Conservation (phyloP, 192 early-diverging fungal species). For the Gonapodya prolifera region DNA sequence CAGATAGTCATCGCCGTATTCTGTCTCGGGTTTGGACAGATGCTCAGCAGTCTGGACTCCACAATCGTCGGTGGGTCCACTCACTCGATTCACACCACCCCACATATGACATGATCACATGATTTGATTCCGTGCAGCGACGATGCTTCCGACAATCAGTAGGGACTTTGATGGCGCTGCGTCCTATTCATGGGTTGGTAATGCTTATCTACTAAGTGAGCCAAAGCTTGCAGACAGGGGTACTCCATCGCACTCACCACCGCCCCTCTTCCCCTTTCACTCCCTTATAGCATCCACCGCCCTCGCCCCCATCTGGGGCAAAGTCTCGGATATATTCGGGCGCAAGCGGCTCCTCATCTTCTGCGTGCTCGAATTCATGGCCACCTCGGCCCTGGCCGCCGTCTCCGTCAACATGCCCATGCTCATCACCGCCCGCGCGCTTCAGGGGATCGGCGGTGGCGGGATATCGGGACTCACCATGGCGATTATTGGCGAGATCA, state of each 20-base stretch:
- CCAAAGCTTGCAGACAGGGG: not conserved
- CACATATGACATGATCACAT: not conserved
- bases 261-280: not conserved
- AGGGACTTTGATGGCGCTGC: not conserved
- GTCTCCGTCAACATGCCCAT: not conserved
- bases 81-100: not conserved
- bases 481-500: slow-evolving; percentile 8
- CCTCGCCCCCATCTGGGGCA: slow-evolving; percentile 1
- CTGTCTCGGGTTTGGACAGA: not conserved
- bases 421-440: slow-evolving; percentile 6
- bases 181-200: slow-evolving; percentile 3
- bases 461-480: slow-evolving; percentile 8
- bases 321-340: not conserved
- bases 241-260: not conserved
- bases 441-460: slow-evolving; percentile 11
- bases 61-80: not conserved
- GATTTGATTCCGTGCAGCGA: too few species aligned
- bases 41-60: not conserved
- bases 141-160: not conserved
- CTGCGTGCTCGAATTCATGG: not conserved
- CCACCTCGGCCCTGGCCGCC: not conserved
- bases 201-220: not conserved
- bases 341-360: not conserved
- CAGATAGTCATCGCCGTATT: not conserved
- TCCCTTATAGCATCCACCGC: slow-evolving; percentile 1